Conservation (phyloP, 2,329 filamentous ascomycete genomes). For the Triangularia verruculosa region DNA sequence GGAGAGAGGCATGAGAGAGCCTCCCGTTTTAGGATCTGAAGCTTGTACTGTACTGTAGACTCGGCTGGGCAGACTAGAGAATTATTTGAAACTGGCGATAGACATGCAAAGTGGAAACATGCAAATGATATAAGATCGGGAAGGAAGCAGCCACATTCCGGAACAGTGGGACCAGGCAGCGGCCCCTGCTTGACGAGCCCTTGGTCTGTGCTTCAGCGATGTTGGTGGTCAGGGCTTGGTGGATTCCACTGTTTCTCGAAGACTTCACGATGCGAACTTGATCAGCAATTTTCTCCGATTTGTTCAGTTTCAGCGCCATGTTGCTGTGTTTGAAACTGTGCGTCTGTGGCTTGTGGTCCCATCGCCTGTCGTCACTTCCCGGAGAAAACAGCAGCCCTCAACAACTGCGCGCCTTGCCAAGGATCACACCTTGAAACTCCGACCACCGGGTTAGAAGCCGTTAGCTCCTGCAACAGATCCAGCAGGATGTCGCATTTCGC, state of each 20-base stretch:
- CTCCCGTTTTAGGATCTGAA: neutral
- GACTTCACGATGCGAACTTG: constrained; percentile 11
- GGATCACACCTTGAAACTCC: constrained; percentile 13
- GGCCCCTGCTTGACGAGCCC: constrained; percentile 2
- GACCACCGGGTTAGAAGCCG: constrained; percentile 16
- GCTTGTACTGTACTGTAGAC: too few species aligned
- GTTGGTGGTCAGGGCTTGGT: neutral
- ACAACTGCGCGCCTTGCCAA: constrained; percentile 3
- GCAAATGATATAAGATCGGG: neutral
- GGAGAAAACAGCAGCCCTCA: constrained; percentile 2
- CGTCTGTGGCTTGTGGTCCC: neutral
- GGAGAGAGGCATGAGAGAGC: neutral
- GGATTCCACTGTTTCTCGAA: constrained; percentile 11
- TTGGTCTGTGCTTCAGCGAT: neutral
- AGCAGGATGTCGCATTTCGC: constrained; percentile 5
- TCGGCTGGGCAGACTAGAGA: neutral
- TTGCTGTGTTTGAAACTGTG: neutral
- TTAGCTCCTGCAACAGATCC: constrained; percentile 14
- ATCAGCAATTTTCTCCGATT: constrained; percentile 24
- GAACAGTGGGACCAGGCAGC: constrained; percentile 6
- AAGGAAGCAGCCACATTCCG: constrained; percentile 16
- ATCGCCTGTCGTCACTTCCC: neutral
- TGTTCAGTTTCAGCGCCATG: constrained; percentile 7
- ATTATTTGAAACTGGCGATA: neutral
- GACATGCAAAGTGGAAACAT: neutral